Evolutionary conservation across 2,329 filamentous ascomycete species (phyloP).

Genomic region (Endothia cerciana): DNA sequence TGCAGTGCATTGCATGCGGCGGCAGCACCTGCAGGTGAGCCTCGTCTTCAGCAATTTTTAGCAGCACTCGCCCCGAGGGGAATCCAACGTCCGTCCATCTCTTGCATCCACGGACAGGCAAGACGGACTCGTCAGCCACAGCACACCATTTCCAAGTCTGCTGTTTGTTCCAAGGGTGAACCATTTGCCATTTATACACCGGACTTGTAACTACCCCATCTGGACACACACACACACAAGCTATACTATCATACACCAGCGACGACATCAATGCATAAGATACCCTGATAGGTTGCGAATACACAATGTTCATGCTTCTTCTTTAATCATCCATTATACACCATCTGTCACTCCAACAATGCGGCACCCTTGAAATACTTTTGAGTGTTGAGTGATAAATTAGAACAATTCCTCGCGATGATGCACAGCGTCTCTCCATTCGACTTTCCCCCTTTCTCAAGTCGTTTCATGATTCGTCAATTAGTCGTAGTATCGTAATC

Average conservation of each 20-base stretch:
- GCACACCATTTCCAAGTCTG: too few species aligned
- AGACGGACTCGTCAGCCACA: too few species aligned
- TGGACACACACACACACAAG: background rate
- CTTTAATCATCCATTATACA: background rate
- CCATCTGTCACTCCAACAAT: background rate
- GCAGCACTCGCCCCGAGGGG: background rate
- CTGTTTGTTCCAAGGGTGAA: too few species aligned
- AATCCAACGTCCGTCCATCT: background rate
- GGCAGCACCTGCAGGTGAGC: conserved; percentile 2
- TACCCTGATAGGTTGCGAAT: background rate
- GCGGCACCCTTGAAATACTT: background rate
- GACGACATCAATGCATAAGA: background rate
- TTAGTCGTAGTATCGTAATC: conserved; percentile 24
- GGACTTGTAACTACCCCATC: background rate
- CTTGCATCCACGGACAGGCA: background rate
- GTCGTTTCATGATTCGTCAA: conserved; percentile 16
- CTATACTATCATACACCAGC: background rate
- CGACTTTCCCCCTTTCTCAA: background rate
- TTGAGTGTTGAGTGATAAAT: too few species aligned
- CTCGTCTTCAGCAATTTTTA: conserved; percentile 4
- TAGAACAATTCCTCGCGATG: background rate
- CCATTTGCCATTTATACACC: background rate
- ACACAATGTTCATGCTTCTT: background rate
- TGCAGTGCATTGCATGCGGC: background rate
- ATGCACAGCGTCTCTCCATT: background rate